A percentile compares a stretch with the other conserved stretches of the same genome.
Conservation (phyloP, 768 basidiomycete genomes). For the Russula virescens region DNA sequence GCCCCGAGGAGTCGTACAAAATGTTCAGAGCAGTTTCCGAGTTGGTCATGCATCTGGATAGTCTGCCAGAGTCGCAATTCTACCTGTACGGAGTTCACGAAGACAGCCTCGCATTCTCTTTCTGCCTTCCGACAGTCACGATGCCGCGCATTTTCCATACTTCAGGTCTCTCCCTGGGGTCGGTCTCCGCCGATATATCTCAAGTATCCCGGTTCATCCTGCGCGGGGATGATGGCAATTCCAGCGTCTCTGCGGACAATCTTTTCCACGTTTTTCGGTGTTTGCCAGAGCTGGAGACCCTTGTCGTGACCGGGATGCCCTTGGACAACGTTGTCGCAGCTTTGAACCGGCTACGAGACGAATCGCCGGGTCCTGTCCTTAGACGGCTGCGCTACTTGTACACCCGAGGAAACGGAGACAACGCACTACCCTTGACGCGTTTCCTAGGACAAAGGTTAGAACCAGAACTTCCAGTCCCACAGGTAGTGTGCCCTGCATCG, state of each 20-base stretch:
- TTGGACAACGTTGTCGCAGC: slow-evolving; percentile 15
- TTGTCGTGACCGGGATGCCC: slow-evolving; percentile 17
- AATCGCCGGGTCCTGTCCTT: slow-evolving; percentile 11
- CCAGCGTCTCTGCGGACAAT: slow-evolving; percentile 10
- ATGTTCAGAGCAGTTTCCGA: slow-evolving; percentile 14
- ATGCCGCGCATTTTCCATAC: slow-evolving; percentile 9
- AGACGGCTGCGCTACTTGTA: slow-evolving; percentile 10
- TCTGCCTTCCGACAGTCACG: slow-evolving; percentile 15
- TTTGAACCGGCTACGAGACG: slow-evolving; percentile 14
- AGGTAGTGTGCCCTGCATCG: slow-evolving; percentile 10
- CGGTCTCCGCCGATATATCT: slow-evolving; percentile 14
- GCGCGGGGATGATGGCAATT: slow-evolving; percentile 16
- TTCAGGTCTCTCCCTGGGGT: slow-evolving; percentile 6
- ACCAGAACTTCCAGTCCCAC: slow-evolving; percentile 19
- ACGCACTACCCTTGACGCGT: slow-evolving; percentile 3
- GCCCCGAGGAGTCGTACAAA: slow-evolving; percentile 3
- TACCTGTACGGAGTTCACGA: slow-evolving; percentile 15
- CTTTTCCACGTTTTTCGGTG: slow-evolving; percentile 13
- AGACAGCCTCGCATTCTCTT: slow-evolving; percentile 13
- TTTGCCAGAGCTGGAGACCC: slow-evolving; percentile 18
- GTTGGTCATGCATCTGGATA: slow-evolving; percentile 20
- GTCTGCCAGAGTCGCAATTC: slow-evolving; percentile 17
- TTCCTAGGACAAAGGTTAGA: slow-evolving; percentile 20
- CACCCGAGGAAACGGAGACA: slow-evolving; percentile 16
- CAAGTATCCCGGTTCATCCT: slow-evolving; percentile 13